phyloP scores from a whole-genome alignment of 257 asterid genomes.

The Fraxinus anomala region DNA sequence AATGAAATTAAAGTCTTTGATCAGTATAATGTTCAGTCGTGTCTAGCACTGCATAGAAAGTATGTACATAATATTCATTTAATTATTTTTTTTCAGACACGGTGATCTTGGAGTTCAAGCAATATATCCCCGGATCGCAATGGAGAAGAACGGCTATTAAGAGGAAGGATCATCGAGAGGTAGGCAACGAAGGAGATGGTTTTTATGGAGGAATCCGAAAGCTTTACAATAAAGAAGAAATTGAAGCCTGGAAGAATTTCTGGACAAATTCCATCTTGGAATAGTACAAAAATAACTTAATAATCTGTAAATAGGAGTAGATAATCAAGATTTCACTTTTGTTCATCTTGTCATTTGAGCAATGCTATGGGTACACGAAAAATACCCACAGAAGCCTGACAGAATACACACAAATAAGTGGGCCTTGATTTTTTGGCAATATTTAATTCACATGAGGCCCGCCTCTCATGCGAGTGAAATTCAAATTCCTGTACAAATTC shows the following conservation, averaged over 20 bases:
- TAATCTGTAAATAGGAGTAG: background rate
- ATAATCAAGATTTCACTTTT: background rate
- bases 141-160: constrained; percentile 63
- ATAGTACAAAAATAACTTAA: constrained; percentile 29
- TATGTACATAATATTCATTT: too few relatives aligned
- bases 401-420: too few relatives aligned
- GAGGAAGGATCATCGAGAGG: constrained; percentile 64
- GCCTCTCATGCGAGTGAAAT: too few relatives aligned
- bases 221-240: constrained; percentile 54
- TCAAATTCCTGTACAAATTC: too few relatives aligned
- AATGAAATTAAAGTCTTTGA: background rate
- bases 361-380: too few relatives aligned
- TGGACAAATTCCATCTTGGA: constrained; percentile 60
- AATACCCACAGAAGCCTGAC: too few relatives aligned
- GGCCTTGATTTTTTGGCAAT: too few relatives aligned
- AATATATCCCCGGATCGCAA: constrained; percentile 54
- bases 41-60: background rate
- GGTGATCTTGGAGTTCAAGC: constrained; percentile 81
- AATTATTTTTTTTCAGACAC: constrained; percentile 39
- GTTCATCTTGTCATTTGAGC: background rate
- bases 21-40: too few relatives aligned
- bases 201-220: constrained; percentile 88
- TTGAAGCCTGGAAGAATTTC: constrained; percentile 62
- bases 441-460: too few relatives aligned
- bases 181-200: constrained; percentile 68